Conservation (phyloP, 2,329 filamentous ascomycete genomes). For the Tolypocladium pustulatum region DNA sequence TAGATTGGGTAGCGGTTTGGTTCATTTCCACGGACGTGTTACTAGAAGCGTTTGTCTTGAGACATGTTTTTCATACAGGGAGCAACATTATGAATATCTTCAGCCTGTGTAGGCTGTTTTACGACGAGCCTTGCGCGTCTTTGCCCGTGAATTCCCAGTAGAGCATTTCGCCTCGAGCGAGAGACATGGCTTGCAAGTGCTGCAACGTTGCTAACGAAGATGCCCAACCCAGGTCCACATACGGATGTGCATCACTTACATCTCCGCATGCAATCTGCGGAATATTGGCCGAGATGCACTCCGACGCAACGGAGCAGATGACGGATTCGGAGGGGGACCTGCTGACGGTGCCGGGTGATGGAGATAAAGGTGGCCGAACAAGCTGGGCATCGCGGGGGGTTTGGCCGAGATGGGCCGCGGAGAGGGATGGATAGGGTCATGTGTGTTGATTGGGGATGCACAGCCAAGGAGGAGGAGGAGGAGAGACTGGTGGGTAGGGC, state of each 20-base stretch:
- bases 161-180: neutral
- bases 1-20: neutral
- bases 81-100: neutral
- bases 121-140: neutral
- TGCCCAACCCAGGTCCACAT: neutral
- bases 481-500: neutral
- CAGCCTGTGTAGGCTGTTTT: neutral
- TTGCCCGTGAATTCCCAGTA: neutral
- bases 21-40: neutral
- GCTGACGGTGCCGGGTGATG: neutral
- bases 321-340: neutral
- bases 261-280: neutral
- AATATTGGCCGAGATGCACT: neutral
- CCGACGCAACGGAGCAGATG: neutral
- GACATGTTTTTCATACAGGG: neutral
- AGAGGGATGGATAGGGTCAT: neutral
- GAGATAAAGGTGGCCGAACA: neutral
- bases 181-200: neutral
- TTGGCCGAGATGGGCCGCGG: neutral
- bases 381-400: neutral
- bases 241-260: neutral
- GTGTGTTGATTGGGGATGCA: neutral
- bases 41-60: neutral
- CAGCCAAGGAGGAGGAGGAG: neutral
- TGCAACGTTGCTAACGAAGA: neutral